phyloP scores from a whole-genome alignment of 164 flowering plant species.

The Hamamelis virginiana region DNA sequence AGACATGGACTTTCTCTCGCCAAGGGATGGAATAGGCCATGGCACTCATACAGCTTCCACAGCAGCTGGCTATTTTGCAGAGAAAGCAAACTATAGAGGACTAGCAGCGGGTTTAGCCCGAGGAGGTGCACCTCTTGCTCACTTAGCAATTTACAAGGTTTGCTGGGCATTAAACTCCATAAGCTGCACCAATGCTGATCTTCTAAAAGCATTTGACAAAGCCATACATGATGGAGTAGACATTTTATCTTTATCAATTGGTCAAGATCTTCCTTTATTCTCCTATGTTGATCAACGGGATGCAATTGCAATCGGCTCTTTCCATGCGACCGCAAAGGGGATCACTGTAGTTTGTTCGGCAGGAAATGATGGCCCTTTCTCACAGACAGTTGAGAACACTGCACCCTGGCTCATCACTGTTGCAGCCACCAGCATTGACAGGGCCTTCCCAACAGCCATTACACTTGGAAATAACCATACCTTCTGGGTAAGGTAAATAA shows the following conservation, averaged over 20 bases:
- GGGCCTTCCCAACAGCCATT: slow-evolving; percentile 26
- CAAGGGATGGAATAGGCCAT: slow-evolving; percentile 35
- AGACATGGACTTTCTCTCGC: slow-evolving; percentile 18
- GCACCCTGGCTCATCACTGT: slow-evolving; percentile 34
- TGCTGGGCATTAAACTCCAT: slow-evolving; percentile 24
- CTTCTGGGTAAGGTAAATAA: slow-evolving; percentile 15
- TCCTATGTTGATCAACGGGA: slow-evolving; percentile 23
- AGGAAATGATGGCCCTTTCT: slow-evolving; percentile 29
- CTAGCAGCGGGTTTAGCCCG: slow-evolving; percentile 26
- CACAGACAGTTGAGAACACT: slow-evolving; percentile 15
- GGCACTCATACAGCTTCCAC: slow-evolving; percentile 41
- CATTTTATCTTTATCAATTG: slow-evolving; percentile 28
- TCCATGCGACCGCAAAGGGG: slow-evolving; percentile 26
- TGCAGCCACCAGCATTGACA: slow-evolving; percentile 28
- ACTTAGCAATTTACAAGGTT: slow-evolving; percentile 39
- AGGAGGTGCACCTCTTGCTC: slow-evolving; percentile 44
- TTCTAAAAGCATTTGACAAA: slow-evolving; percentile 34
- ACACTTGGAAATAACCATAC: slow-evolving; percentile 34
- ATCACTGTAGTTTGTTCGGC: slow-evolving; percentile 27
- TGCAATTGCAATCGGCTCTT: slow-evolving; percentile 27
- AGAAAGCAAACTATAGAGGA: slow-evolving; percentile 23
- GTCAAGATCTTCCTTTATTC: slow-evolving; percentile 12
- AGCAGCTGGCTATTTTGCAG: slow-evolving; percentile 31
- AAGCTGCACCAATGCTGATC: slow-evolving; percentile 21
- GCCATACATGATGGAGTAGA: slow-evolving; percentile 41